phyloP scores from a whole-genome alignment of 352 stramenopile species.

The Globisporangium polare region DNA sequence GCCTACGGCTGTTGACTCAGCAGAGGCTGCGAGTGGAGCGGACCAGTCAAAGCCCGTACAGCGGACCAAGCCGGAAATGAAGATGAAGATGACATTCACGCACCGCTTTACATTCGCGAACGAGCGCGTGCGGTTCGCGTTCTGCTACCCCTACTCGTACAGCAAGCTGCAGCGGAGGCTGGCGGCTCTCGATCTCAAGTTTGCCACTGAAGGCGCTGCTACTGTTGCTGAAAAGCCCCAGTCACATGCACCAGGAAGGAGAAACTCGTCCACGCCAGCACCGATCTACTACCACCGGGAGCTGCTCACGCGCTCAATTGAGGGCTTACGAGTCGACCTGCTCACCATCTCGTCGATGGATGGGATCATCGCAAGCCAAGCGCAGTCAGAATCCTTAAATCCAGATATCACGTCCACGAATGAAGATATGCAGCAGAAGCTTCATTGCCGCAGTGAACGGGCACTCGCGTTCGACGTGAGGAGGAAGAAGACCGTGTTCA shows the following conservation, averaged over 20 bases:
- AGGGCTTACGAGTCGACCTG: constrained; percentile 60
- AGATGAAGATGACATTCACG: constrained; percentile 48
- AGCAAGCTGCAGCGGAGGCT: constrained; percentile 49
- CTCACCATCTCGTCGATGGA: constrained; percentile 56
- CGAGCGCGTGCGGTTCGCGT: constrained; percentile 63
- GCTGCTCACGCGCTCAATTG: constrained; percentile 49
- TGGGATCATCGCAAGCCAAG: not conserved
- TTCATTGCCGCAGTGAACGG: not conserved
- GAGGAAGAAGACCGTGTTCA: constrained; percentile 44
- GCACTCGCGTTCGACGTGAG: constrained; percentile 20
- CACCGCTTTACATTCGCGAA: constrained; percentile 29
- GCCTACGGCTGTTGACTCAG: not conserved
- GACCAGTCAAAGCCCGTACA: not conserved
- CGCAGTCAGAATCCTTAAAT: not conserved
- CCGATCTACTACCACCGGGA: constrained; percentile 80
- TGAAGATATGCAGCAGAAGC: not conserved
- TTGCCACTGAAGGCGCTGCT: not conserved
- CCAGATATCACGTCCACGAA: not conserved
- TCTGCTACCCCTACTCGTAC: constrained; percentile 77
- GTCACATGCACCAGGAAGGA: not conserved
- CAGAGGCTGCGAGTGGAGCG: not conserved
- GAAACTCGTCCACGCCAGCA: not conserved
- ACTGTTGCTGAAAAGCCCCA: not conserved
- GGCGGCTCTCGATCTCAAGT: constrained; percentile 26
- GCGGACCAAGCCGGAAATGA: constrained; percentile 24